These are phyloP conservation scores for Dothideomycetidae sp. DNA, from an alignment of 2,329 filamentous ascomycete genomes.

Conservation along the genomic window DNA sequence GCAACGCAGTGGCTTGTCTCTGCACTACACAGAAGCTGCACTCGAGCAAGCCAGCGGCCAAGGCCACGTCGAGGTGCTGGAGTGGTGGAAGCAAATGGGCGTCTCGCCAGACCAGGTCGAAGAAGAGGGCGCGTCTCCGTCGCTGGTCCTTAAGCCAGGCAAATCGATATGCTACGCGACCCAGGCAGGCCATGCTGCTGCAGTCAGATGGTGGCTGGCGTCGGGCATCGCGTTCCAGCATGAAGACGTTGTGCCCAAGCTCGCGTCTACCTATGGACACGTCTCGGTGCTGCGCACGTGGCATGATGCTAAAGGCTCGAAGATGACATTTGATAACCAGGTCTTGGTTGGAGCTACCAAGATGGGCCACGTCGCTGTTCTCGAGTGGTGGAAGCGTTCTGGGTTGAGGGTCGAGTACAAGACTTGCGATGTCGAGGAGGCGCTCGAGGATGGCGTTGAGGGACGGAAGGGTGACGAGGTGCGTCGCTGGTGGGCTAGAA, in stretches of 20 bases:
- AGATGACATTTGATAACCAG: constrained; percentile 69
- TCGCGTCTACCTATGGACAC: constrained; percentile 73
- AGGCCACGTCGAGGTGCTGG: constrained; percentile 70
- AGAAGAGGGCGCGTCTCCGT: constrained; percentile 12
- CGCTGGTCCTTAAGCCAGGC: constrained; percentile 57
- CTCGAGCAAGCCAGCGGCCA: constrained; percentile 77
- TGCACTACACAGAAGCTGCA: constrained; percentile 76
- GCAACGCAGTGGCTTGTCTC: constrained; percentile 62
- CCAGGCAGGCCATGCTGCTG: constrained; percentile 63
- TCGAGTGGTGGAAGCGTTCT: constrained; percentile 84
- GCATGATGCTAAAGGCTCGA: constrained; percentile 59
- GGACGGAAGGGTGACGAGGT: constrained; percentile 55
- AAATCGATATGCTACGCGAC: constrained; percentile 73
- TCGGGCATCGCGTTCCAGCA: constrained; percentile 68
- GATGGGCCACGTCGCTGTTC: constrained; percentile 66
- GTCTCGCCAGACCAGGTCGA: constrained; percentile 15
- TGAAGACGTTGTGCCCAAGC: constrained; percentile 67
- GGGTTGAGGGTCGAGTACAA: constrained; percentile 76
- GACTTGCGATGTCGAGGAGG: constrained; percentile 90
- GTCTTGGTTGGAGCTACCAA: constrained; percentile 78
- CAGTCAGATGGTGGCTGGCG: constrained; percentile 76
- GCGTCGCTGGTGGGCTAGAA: constrained; percentile 73
- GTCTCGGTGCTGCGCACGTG: constrained; percentile 73
- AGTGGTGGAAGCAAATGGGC: constrained; percentile 80
- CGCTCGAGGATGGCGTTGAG: constrained; percentile 71